Conservation (phyloP, 2,329 filamentous ascomycete species). For the Colletotrichum tabaci region DNA sequence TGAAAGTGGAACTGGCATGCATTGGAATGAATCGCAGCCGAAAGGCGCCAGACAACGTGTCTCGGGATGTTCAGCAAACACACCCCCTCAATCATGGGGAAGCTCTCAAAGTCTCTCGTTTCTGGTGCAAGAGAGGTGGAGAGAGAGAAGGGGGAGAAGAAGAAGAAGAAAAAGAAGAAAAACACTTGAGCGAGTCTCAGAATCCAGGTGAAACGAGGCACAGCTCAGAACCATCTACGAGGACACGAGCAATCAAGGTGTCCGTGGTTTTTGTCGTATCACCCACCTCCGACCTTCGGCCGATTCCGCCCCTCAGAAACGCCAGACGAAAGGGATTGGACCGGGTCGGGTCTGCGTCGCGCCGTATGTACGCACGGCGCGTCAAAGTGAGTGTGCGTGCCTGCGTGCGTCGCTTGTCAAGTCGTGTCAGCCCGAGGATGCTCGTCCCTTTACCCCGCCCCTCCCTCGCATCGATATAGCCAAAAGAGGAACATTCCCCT, state of each 20-base stretch:
- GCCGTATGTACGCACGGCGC: slow-evolving; percentile 27
- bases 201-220: slow-evolving; percentile 35
- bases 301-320: slow-evolving; percentile 31
- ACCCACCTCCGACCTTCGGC: slow-evolving; percentile 25
- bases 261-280: neutral
- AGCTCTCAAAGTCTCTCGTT: no score
- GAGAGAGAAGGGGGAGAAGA: neutral
- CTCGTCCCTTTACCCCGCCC: slow-evolving; percentile 17
- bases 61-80: neutral
- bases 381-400: slow-evolving; percentile 31
- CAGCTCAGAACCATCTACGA: slow-evolving; percentile 6
- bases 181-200: slow-evolving; percentile 28
- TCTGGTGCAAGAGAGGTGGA: neutral
- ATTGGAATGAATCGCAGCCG: no score
- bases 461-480: slow-evolving; percentile 30
- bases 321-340: slow-evolving; percentile 19
- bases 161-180: no score
- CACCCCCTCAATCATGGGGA: no score
- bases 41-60: slow-evolving; percentile 10
- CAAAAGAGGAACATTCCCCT: slow-evolving; percentile 18
- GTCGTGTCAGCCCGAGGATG: slow-evolving; percentile 3
- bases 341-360: neutral
- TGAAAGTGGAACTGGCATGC: no score
- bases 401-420: slow-evolving; percentile 21
- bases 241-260: slow-evolving; percentile 9